phyloP scores from a whole-genome alignment of 1,284 basidiomycete species.

The Pisolithus thermaeus region DNA sequence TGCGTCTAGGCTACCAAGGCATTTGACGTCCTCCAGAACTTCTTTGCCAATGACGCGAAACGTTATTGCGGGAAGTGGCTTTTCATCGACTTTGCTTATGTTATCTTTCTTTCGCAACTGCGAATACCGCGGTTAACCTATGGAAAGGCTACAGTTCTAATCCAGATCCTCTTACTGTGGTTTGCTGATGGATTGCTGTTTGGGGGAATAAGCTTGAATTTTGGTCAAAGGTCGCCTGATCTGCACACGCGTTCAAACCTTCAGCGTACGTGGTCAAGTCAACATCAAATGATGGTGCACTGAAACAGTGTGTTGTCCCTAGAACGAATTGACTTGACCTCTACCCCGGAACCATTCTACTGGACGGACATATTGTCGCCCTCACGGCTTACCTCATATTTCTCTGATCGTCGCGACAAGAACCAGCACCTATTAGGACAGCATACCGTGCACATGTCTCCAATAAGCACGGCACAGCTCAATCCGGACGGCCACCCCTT shows the following conservation, averaged over 20 bases:
- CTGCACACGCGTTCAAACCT: constrained; percentile 15
- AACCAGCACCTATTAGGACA: constrained; percentile 76
- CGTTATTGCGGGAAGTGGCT: constrained; percentile 64
- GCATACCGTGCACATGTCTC: constrained; percentile 86
- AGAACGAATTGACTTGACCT: constrained; percentile 35
- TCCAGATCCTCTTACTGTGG: constrained; percentile 55
- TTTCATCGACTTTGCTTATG: constrained; percentile 58
- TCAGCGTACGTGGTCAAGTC: constrained; percentile 24
- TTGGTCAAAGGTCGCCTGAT: constrained; percentile 24
- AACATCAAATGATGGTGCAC: neutral
- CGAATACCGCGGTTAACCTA: constrained; percentile 78
- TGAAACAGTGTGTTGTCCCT: constrained; percentile 7
- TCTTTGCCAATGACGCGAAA: constrained; percentile 37
- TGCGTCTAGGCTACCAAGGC: constrained; percentile 42
- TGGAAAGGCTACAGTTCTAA: constrained; percentile 50
- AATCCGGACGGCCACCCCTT: constrained; percentile 67
- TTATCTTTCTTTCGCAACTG: constrained; percentile 54
- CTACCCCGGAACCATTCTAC: constrained; percentile 40
- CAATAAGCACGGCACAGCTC: constrained; percentile 80
- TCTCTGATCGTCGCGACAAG: constrained; percentile 26
- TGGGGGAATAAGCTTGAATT: constrained; percentile 54
- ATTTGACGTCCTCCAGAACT: constrained; percentile 52
- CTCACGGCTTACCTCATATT: constrained; percentile 42
- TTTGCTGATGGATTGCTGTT: constrained; percentile 67
- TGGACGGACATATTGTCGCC: constrained; percentile 42